These are phyloP conservation scores for Miscanthus lutarioriparius DNA, from an alignment of 176 grass and related monocot species.

Conservation along the genomic window DNA sequence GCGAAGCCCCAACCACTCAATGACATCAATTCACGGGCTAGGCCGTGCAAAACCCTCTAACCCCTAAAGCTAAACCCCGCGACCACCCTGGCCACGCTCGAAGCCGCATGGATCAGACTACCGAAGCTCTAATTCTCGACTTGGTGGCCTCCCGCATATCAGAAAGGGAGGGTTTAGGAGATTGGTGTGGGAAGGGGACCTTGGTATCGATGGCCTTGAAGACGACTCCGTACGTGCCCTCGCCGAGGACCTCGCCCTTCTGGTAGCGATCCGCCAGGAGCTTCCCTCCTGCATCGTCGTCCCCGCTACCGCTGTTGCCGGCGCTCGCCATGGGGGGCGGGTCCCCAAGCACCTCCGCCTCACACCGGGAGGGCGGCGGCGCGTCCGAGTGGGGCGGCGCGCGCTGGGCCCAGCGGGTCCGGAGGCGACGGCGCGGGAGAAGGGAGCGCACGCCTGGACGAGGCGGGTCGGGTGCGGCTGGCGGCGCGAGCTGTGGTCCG, in stretches of 20 bases:
- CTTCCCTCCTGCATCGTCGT: slow-evolving; percentile 53
- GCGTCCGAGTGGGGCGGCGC: not conserved
- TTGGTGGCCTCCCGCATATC: slow-evolving; percentile 22
- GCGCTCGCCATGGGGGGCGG: slow-evolving; percentile 41
- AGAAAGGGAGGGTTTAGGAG: slow-evolving; percentile 29
- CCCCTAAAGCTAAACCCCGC: slow-evolving; percentile 22
- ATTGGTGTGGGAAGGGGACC: slow-evolving; percentile 11
- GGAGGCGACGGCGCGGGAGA: not conserved
- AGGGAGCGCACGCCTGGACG: not conserved
- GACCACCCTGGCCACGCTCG: not conserved
- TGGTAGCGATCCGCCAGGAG: slow-evolving; percentile 78
- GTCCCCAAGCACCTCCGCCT: not conserved
- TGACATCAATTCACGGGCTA: slow-evolving; percentile 11
- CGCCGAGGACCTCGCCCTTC: slow-evolving; percentile 82
- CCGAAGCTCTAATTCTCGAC: not conserved
- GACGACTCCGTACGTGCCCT: slow-evolving; percentile 93
- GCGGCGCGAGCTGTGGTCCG: slow-evolving; percentile 23
- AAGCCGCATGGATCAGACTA: not conserved
- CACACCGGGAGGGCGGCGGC: not conserved
- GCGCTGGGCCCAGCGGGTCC: not conserved
- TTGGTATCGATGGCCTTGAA: slow-evolving; percentile 94
- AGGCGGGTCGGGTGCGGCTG: not conserved
- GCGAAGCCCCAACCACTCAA: not conserved
- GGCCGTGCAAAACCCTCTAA: not conserved
- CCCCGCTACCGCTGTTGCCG: slow-evolving; percentile 53